Evolutionary conservation across 2,329 filamentous ascomycete genomes (phyloP), one percentile per base, ranked within the genome.

Genomic region (Fonsecaea erecta): DNA sequence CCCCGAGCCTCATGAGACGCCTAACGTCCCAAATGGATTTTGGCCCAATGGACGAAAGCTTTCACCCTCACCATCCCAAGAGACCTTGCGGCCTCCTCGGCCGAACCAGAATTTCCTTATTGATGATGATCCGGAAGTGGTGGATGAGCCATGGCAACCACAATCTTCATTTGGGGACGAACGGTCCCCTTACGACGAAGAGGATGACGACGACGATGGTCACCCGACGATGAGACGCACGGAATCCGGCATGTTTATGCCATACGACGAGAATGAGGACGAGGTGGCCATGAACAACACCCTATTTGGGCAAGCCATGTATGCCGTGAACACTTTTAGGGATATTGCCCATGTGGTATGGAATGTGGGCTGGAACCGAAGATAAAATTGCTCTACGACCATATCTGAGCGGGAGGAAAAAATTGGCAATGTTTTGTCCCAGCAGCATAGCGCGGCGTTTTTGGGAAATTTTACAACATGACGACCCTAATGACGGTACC

Each of bases 161-260:
- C 76, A 76, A 32, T 56, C 60, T 35, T 63, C 55, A 5, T 53
- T 60, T 11, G 48, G 56, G 11, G 30, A 16, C n/a, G 66, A 57
- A 18, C 64, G 57, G 16, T 68, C 70, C 18, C 66, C 67, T 21
- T 69, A 69, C 53, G 65, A 63, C 34, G 67, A 53, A 51, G 76
- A 86, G 11, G 84, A 87, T 32, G 82, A 87, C 52, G 85, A 86
- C 48, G 81, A 85, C 57, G 78, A 84, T 2, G 77, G 79, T 11
- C 74, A 75, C 51, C 80, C 78, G 18, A 88, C 88, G 59, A 88
- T 96, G 82, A 87, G 89, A 68, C 85, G 93, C 71, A 96, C 92
- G 21, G 83, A 88, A 57, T 95, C 92, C 43, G 93, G 92, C 71
- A 96, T 96, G 91, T 90, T 96, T 73, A 93, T 96, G 90, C 91